phyloP scores from a whole-genome alignment of 2,329 filamentous ascomycete genomes.

The Sporothrix euskadiensis region DNA sequence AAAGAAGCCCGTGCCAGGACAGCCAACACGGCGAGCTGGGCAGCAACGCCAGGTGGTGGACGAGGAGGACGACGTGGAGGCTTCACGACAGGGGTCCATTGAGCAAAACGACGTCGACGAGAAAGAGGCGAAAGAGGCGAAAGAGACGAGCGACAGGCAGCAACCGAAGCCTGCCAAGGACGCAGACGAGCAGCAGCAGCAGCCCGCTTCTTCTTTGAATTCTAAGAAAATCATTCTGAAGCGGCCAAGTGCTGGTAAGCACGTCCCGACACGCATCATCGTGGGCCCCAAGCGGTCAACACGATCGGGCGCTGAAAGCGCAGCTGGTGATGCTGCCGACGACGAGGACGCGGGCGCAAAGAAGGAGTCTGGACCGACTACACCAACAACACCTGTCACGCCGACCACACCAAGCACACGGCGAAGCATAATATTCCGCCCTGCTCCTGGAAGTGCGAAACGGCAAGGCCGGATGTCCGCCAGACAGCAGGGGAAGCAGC shows the following conservation, averaged over 20 bases:
- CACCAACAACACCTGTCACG: not conserved
- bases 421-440: conserved; percentile 21
- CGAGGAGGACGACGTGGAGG: not conserved
- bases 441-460: conserved; percentile 3
- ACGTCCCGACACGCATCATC: conserved; percentile 32
- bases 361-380: not conserved
- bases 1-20: conserved; percentile 1
- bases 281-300: conserved; percentile 31
- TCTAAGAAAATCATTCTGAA: conserved; percentile 51
- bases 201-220: conserved; percentile 31
- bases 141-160: not conserved
- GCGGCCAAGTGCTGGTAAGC: conserved; percentile 38
- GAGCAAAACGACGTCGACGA: not conserved
- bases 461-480: not conserved
- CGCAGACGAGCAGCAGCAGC: conserved; percentile 20
- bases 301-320: conserved; percentile 36
- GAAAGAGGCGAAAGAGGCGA: not conserved
- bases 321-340: conserved; percentile 21
- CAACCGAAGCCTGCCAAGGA: conserved; percentile 1
- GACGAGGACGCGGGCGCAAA: not conserved
- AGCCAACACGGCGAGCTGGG: not conserved
- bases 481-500: not conserved
- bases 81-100: not conserved
- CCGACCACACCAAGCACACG: conserved; percentile 11
- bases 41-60: not conserved